These are phyloP conservation scores for Podospora appendiculata DNA, from an alignment of 495 filamentous ascomycete genomes.

Conservation along the genomic window DNA sequence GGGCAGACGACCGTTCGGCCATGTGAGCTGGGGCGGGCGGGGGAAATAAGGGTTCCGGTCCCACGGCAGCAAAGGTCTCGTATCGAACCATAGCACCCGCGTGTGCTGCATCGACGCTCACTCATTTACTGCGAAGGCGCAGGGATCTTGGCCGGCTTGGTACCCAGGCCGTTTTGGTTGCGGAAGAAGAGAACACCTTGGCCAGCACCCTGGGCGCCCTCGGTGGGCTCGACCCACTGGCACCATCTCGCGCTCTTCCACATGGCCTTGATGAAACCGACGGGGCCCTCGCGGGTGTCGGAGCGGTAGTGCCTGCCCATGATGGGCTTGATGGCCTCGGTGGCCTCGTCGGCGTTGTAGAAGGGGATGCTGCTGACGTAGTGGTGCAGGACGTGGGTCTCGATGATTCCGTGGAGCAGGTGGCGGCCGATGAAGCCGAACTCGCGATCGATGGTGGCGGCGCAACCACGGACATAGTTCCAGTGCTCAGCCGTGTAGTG, in stretches of 20 bases:
- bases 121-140: not conserved
- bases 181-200: slow-evolving; percentile 64
- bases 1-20: too few species aligned
- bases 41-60: too few species aligned
- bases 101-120: too few species aligned
- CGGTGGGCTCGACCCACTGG: slow-evolving; percentile 67
- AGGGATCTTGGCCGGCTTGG: slow-evolving; percentile 40
- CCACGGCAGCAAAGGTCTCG: too few species aligned
- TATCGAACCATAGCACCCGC: too few species aligned
- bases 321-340: slow-evolving; percentile 72
- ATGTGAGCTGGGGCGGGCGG: too few species aligned
- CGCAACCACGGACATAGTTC: slow-evolving; percentile 81
- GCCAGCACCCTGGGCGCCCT: slow-evolving; percentile 55
- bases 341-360: slow-evolving; percentile 85
- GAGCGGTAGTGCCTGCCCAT: slow-evolving; percentile 77
- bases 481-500: slow-evolving; percentile 71
- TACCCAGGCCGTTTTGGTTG: slow-evolving; percentile 69
- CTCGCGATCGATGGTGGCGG: slow-evolving; percentile 81
- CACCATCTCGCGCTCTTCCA: slow-evolving; percentile 61
- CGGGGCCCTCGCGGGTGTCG: slow-evolving; percentile 52
- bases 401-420: slow-evolving; percentile 85
- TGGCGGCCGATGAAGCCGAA: slow-evolving; percentile 83
- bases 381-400: slow-evolving; percentile 89
- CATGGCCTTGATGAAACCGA: slow-evolving; percentile 57
- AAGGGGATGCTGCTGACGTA: slow-evolving; percentile 80